These are phyloP conservation scores for Penicillium brasilianum DNA, from an alignment of 2,329 filamentous ascomycete species.

Conservation along the genomic window DNA sequence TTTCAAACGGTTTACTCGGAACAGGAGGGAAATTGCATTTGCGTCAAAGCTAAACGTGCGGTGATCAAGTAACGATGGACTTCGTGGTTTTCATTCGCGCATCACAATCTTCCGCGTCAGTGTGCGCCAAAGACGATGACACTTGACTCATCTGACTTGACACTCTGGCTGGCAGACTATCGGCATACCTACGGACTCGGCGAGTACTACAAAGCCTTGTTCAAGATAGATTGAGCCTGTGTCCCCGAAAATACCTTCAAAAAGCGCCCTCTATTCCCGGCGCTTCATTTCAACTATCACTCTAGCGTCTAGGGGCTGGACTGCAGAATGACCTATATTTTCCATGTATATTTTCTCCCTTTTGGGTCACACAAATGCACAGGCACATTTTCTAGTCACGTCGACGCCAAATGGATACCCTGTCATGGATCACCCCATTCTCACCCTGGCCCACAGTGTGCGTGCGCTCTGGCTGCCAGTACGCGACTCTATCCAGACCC, in stretches of 20 bases:
- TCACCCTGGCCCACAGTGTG: constrained; percentile 59
- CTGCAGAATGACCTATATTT: constrained; percentile 3
- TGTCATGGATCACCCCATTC: constrained; percentile 48
- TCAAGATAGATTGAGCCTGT: too few species aligned
- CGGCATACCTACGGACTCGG: too few species aligned
- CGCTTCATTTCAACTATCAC: background rate
- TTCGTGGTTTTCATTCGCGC: too few species aligned
- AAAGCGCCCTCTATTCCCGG: background rate
- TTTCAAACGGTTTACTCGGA: too few species aligned
- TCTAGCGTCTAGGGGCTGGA: background rate
- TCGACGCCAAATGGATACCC: constrained; percentile 51
- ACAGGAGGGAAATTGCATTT: too few species aligned
- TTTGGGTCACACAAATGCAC: background rate
- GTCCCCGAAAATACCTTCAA: background rate
- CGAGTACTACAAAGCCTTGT: too few species aligned
- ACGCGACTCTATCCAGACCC: constrained; percentile 54
- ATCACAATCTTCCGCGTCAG: too few species aligned
- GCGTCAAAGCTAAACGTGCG: too few species aligned
- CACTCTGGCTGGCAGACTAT: too few species aligned
- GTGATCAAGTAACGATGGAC: too few species aligned
- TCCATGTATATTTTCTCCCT: constrained; percentile 5
- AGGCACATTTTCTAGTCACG: constrained; percentile 31
- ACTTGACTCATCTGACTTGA: too few species aligned
- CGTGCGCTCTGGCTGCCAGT: constrained; percentile 62
- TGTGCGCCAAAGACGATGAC: too few species aligned